These are phyloP conservation scores for Colletotrichum australisinense DNA, from an alignment of 2,329 filamentous ascomycete genomes.

Conservation along the genomic window DNA sequence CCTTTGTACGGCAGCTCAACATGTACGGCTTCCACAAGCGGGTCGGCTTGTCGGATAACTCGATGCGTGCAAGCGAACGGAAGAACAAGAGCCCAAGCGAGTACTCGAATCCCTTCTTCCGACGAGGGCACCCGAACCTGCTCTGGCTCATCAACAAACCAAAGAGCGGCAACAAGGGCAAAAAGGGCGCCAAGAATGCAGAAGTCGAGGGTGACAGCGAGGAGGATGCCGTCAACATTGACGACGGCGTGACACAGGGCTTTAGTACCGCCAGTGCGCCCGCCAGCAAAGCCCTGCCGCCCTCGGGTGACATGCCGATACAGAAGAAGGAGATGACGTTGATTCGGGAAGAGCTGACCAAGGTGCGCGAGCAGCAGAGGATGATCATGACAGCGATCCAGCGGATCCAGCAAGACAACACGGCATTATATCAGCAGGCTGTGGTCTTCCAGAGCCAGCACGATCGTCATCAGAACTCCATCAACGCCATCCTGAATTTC, in stretches of 20 bases:
- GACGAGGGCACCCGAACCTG: slow-evolving; percentile 89
- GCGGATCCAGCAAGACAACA: slow-evolving; percentile 85
- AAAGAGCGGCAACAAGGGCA: slow-evolving; percentile 73
- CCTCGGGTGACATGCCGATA: slow-evolving; percentile 59
- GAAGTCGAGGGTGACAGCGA: slow-evolving; percentile 80
- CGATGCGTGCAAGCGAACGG: slow-evolving; percentile 95
- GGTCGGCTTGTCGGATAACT: slow-evolving; percentile 93
- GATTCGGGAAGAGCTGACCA: slow-evolving; percentile 83
- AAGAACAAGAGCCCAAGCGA: slow-evolving; percentile 99
- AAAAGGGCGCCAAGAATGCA: slow-evolving; percentile 71
- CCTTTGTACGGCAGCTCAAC: slow-evolving; percentile 94
- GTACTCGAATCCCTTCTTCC: slow-evolving; percentile 97
- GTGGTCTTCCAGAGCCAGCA: slow-evolving; percentile 91
- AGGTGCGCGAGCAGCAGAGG: slow-evolving; percentile 86
- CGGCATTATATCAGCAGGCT: slow-evolving; percentile 88
- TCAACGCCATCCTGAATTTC: slow-evolving; percentile 98
- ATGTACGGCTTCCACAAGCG: slow-evolving; percentile 99
- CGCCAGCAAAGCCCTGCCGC: slow-evolving; percentile 51
- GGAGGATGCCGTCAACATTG: slow-evolving; percentile 54
- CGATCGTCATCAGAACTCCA: slow-evolving; percentile 97
- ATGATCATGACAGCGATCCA: slow-evolving; percentile 86
- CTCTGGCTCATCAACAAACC: slow-evolving; percentile 98
- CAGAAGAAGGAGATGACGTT: slow-evolving; percentile 80
- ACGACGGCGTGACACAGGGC: slow-evolving; percentile 47
- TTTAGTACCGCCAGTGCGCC: slow-evolving; percentile 39